phyloP scores from a whole-genome alignment of 805 yeast genomes.

The Saccharomycopsis babjevae region DNA sequence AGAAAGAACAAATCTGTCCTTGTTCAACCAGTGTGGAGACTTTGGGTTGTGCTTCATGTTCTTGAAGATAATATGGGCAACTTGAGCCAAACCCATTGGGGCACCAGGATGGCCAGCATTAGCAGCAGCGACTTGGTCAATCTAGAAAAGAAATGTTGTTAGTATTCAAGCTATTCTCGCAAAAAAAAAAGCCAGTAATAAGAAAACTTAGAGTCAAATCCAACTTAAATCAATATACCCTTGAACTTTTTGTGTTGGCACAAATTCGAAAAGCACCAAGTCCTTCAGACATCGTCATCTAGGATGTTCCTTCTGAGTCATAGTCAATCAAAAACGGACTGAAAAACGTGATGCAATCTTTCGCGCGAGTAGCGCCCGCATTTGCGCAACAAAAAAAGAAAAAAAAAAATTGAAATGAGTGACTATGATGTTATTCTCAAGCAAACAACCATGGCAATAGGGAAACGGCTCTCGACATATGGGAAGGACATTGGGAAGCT shows the following conservation, averaged over 20 bases:
- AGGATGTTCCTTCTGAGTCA: not conserved
- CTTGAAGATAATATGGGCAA: constrained; percentile 76
- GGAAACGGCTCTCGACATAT: not conserved
- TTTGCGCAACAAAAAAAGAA: not conserved
- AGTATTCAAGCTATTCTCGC: not conserved
- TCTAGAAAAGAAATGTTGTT: constrained; percentile 21
- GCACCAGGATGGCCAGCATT: constrained; percentile 99
- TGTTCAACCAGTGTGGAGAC: constrained; percentile 86
- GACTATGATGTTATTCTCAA: no score
- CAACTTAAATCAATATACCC: not conserved
- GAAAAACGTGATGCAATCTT: not conserved
- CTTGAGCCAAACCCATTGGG: constrained; percentile 95
- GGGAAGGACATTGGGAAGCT: not conserved
- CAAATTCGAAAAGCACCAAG: no score
- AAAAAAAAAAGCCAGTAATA: not conserved
- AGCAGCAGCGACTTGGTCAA: constrained; percentile 79
- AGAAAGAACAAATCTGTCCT: constrained; percentile 90
- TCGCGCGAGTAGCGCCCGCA: not conserved
- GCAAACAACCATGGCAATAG: not conserved
- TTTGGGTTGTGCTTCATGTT: constrained; percentile 80
- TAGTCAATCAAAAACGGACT: not conserved
- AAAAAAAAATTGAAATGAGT: not conserved
- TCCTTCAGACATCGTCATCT: not conserved
- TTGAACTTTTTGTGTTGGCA: not conserved
- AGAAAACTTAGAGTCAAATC: not conserved